Evolutionary conservation across 2,329 filamentous ascomycete genomes (phyloP), one percentile per base, ranked within the genome.

Genomic region (Davidsoniella neocaledoniae): DNA sequence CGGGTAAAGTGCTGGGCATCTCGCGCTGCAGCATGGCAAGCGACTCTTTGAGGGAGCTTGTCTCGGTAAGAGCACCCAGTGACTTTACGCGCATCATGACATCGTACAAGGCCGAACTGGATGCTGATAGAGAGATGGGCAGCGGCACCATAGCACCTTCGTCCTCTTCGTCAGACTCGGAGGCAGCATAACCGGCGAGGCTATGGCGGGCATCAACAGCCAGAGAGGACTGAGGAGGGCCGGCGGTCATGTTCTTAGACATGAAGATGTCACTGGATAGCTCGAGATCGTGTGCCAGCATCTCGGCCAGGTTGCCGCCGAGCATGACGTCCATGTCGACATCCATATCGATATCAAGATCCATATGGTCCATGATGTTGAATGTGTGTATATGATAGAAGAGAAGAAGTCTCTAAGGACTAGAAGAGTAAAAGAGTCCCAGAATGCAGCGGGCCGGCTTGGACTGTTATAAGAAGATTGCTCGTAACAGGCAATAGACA

Each of bases 211-310:
- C 29, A 33, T 33, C 29, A 12, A 33, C 29, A 14, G 46, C 29
- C 17, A 41, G 42, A 17, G 39, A 39, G n/a, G 51, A 42, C 33
- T 51, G 49, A 1, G 74, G 73, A 7, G 63, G 57, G 7, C 73
- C 73, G 19, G 72, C 68, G 5, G 73, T 73, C 66, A 76, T 69
- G 51, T 68, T 69, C 57, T 63, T 72, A 12, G 71, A 65, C 23
- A 61, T 61, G 50, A 76, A 77, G 23, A 73, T 58, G 8, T 64
- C 61, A 46, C 63, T 63, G 16, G 70, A 74, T 19, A 64, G 57
- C 56, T 74, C 69, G 43, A 77, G 62, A 54, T 78, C 73, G 52
- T 64, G 66, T 5, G 68, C 74, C n/a, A 78, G 62, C 38, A 76
- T 56, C 59, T 78, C 75, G 2, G 74, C 71, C 16, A 78, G 62